A percentile compares a stretch with the other conserved stretches of the same genome.
These are phyloP conservation scores for Scenedesmus sp. DNA, from an alignment of 163 green algal genomes.

Conservation along the genomic window DNA sequence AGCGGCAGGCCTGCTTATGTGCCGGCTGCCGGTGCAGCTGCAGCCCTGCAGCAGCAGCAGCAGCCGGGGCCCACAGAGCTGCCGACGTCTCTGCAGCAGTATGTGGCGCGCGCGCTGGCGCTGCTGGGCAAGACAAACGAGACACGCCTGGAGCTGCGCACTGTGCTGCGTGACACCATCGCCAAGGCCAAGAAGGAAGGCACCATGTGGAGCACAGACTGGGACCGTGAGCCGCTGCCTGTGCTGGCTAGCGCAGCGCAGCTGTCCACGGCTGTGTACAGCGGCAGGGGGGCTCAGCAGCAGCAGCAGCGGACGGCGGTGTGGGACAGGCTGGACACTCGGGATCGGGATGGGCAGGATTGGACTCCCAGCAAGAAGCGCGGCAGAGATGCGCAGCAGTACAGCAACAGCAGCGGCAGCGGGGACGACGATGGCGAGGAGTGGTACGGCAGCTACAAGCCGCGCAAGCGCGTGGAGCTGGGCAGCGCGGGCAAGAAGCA, in stretches of 20 bases:
- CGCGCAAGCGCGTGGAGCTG: neutral
- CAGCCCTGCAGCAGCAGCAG: constrained; percentile 30
- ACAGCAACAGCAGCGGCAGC: constrained; percentile 17
- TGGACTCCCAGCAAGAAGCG: constrained; percentile 18
- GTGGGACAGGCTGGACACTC: neutral
- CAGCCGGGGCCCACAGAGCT: neutral
- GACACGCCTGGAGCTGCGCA: constrained; percentile 12
- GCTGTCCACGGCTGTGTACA: neutral
- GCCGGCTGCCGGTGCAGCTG: neutral
- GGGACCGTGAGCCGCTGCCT: constrained; percentile 43
- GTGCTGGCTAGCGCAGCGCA: neutral
- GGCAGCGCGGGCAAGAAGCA: constrained; percentile 55
- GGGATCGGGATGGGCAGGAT: neutral
- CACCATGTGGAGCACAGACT: constrained; percentile 49
- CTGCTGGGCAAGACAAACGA: constrained; percentile 9
- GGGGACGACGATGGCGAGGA: neutral
- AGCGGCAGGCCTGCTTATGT: constrained; percentile 12
- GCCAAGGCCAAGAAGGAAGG: constrained; percentile 26
- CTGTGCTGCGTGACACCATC: constrained; percentile 23
- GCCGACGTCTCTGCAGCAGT: constrained; percentile 31
- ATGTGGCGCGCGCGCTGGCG: constrained; percentile 5
- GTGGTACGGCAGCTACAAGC: constrained; percentile 25
- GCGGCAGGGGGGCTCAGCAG: neutral
- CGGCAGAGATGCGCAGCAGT: neutral
- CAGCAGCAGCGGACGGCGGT: constrained; percentile 1